Percentiles rank a stretch among this genome's conserved stretches.
phyloP scores from a whole-genome alignment of 805 yeast species.

The Torulaspora maleeae region DNA sequence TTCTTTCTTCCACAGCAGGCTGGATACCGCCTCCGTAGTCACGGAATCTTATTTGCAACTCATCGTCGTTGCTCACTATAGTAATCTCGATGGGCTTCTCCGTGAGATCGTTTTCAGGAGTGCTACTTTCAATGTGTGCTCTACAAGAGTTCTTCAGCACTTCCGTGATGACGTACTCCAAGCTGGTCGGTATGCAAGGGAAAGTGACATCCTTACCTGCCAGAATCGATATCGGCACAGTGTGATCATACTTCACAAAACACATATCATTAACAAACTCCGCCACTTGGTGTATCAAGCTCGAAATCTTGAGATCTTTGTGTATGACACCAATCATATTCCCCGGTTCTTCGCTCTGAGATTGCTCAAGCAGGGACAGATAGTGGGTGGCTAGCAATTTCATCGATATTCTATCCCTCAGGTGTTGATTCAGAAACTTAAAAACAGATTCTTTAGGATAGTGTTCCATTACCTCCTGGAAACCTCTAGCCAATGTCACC shows the following conservation, averaged over 20 bases:
- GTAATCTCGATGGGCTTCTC: slow-evolving; percentile 30
- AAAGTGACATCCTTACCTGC: slow-evolving; percentile 53
- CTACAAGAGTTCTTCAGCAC: slow-evolving; percentile 80
- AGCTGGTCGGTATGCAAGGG: slow-evolving; percentile 81
- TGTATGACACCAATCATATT: slow-evolving; percentile 64
- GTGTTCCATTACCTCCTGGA: slow-evolving; percentile 54
- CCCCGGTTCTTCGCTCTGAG: slow-evolving; percentile 24
- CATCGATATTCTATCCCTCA: slow-evolving; percentile 81
- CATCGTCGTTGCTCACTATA: slow-evolving; percentile 33
- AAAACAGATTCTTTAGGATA: slow-evolving; percentile 49
- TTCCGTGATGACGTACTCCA: slow-evolving; percentile 85
- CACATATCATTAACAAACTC: slow-evolving; percentile 80
- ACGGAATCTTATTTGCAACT: slow-evolving; percentile 69
- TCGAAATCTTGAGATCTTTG: slow-evolving; percentile 57
- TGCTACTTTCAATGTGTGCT: slow-evolving; percentile 73
- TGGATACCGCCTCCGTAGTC: slow-evolving; percentile 90
- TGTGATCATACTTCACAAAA: slow-evolving; percentile 74
- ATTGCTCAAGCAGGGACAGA: slow-evolving; percentile 51
- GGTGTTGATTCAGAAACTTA: slow-evolving; percentile 65
- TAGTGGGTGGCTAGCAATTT: slow-evolving; percentile 84
- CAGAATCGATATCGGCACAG: slow-evolving; percentile 57
- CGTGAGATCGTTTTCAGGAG: slow-evolving; percentile 17
- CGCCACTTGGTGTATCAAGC: slow-evolving; percentile 57
- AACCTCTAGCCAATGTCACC: slow-evolving; percentile 76
- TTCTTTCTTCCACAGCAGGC: slow-evolving; percentile 55